Evolutionary conservation across 2,329 filamentous ascomycete genomes (phyloP), one percentile per base, ranked within the genome.

Genomic region (Fonsecaea erecta): DNA sequence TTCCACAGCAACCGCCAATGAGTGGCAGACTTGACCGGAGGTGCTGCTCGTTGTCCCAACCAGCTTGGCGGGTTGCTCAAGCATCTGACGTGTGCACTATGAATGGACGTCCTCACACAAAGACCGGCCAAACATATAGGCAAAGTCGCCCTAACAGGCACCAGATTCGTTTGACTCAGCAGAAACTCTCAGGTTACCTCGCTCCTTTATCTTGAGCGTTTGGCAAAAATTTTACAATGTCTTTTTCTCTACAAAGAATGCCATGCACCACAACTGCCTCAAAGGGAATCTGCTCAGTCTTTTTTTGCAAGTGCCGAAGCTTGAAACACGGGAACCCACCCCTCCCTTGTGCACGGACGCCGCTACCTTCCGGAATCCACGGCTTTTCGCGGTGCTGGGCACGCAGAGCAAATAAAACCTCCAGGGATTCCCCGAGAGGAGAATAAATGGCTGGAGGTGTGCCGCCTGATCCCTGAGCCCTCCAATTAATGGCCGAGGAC

Each of bases 1-100:
- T 37, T 53, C 46, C 4, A 18, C 35, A 34, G 18, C n/a, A 62
- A 9, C 37, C 52, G 11, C 60, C 60, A 62, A 62, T 62, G 7
- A 43, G 7, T 3, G 11, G 35, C 35, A 16, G 21, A 55, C 14
- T 60, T 64, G 43, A 12, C 62, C 56, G 46, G 7, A 32, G 3
- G 9, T 12, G 2, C 43, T 2, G n/a, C 30, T 52, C 12, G 18
- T 16, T 9, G 12, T 48, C 21, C 43, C 26, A 59, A 37, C 54
- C 53, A 35, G 48, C 58, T 59, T 62, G 64, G 60, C 59, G 40
- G n/a, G 1, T 8, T 14, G 51, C 43, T 63, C 60, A 68, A 65
- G 63, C 62, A 40, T 65, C 66, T 68, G 53, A 68, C 66, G 66
- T 68, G 66, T 68, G 66, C 59, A 68, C 66, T 65, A 60, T 63